Base-by-base conservation (phyloP, 805 yeast genomes). In the Myxozyma neglecta region DNA sequence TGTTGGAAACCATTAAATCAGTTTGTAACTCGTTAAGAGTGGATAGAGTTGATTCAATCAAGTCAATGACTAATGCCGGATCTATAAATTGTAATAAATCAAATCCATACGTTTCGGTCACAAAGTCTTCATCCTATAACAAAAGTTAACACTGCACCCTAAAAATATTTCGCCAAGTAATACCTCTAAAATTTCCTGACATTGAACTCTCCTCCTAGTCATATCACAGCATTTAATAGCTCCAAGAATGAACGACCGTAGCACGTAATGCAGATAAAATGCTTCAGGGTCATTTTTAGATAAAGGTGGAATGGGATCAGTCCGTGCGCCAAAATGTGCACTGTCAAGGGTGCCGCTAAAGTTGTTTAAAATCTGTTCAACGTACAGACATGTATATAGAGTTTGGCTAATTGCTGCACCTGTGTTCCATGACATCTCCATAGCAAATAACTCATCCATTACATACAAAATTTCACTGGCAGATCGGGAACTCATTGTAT, bases 401-500 rank as follows among this genome's bases (percentile, higher is more conserved):
- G 93, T 89, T 24, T 86, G 88, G n/a, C 90, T 83, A 49, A 90
- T 75, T 7, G 92, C 83, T 61, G 87, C 81, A 60, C 90, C 90
- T 58, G 83, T 80, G 45, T 90, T 77, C 98, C 98, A 93, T 8
- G 85, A 77, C 73, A 86, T 80, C 42, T 85, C 77, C 39, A 82
- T 74, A 46, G 83, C 76, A 8, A 86, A 70, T 14, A 90, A 72
- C 44, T 80, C 76, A 68, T 84, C 86, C 65, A 83, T 76, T 6
- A 88, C 74, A 49, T 83, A 80, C 2, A 81, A 74, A 0, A 84
- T 82, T 43, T 78, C 77, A 36, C 73, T 75, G 11, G 77, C 70
- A 2, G 76, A 66, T 39, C 74, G 75, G 6, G 79, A 76, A 4
- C 60, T 51, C 1, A 76, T 69, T 20, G 83, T 73, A 66, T 83